Base-by-base conservation (phyloP, 2,329 filamentous ascomycete genomes). In the Aspergillus neoniger region DNA sequence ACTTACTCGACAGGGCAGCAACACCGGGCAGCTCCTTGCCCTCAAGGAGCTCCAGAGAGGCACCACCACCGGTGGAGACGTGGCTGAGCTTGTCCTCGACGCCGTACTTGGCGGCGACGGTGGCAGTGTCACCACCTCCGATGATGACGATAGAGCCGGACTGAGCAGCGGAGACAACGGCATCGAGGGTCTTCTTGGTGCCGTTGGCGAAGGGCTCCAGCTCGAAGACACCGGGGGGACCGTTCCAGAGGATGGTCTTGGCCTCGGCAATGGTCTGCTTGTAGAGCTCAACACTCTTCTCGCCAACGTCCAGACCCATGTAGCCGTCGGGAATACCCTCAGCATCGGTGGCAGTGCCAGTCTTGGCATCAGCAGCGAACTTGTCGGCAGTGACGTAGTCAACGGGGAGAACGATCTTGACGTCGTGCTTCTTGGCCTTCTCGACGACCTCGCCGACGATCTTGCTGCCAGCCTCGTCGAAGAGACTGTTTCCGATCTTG, bases 201-300 rank as follows among this genome's bases (percentile, higher is more conserved):
- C 92, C 95, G 65, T 84, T 88, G 74, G 93, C 91, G 78, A 99
- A 99, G 76, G 91, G 89, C 64, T 97, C 91, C 74, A 98, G 90
- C 86, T 99, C 95, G 73, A 99, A 99, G 70, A 99, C 95, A 79
- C 95, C 95, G 15, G 94, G 88, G 58, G 95, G 95, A 59, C 95
- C 95, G 84, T 99, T 99, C 95, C 95, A 99, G 66, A 99, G 90
- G 78, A 99, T 97, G 59, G 95, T 99, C 86, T 97, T 88, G 67
- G 94, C 87, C 73, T 94, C 88, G 67, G 85, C 84, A 70, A 99
- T 98, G 69, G 93, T 88, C 75, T 89, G 83, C 84, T 94, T 88
- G 88, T 91, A 98, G 59, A 96, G 86, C 82, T 92, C 86, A 73
- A 96, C 85, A 68, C 89, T 93, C 88, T 97, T 88, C 67, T 89